phyloP scores from a whole-genome alignment of 192 early-diverging fungal species.

The Podila epicladia region DNA sequence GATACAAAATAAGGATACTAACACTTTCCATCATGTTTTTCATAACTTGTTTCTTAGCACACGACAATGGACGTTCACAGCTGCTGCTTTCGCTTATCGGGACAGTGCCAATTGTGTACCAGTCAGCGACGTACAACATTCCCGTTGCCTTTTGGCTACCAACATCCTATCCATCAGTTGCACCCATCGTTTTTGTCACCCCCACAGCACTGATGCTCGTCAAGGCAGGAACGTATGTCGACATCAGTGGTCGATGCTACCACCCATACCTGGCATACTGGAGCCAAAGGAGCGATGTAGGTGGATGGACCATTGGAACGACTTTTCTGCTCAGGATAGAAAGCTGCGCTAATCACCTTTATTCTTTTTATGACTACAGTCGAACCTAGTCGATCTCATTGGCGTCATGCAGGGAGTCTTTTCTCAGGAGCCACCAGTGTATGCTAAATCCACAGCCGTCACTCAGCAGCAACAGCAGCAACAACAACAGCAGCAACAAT shows the following conservation, averaged over 20 bases:
- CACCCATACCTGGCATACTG: conserved; percentile 88
- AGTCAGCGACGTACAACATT: conserved; percentile 87
- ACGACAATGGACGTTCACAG: conserved; percentile 66
- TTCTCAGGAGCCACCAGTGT: conserved; percentile 81
- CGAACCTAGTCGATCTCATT: conserved; percentile 65
- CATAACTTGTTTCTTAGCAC: conserved; percentile 45
- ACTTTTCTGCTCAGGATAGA: not conserved
- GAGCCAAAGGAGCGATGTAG: conserved; percentile 63
- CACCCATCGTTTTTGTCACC: conserved; percentile 87
- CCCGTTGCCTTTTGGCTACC: conserved; percentile 92
- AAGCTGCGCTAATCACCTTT: conserved; percentile 45
- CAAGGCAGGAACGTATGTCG: conserved; percentile 83
- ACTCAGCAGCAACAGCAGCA: conserved; percentile 35
- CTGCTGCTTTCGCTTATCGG: conserved; percentile 87
- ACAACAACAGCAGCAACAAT: conserved; percentile 48
- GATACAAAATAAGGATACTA: not conserved
- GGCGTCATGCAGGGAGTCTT: conserved; percentile 78
- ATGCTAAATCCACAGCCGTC: conserved; percentile 56
- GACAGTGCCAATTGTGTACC: conserved; percentile 87
- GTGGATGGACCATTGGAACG: not conserved
- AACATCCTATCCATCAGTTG: conserved; percentile 77
- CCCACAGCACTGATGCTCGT: conserved; percentile 92
- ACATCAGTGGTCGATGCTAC: conserved; percentile 80
- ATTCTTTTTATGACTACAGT: conserved; percentile 19
- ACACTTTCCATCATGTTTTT: not conserved